phyloP scores from a whole-genome alignment of 2,329 filamentous ascomycete genomes.

The Xylariaceae sp. region DNA sequence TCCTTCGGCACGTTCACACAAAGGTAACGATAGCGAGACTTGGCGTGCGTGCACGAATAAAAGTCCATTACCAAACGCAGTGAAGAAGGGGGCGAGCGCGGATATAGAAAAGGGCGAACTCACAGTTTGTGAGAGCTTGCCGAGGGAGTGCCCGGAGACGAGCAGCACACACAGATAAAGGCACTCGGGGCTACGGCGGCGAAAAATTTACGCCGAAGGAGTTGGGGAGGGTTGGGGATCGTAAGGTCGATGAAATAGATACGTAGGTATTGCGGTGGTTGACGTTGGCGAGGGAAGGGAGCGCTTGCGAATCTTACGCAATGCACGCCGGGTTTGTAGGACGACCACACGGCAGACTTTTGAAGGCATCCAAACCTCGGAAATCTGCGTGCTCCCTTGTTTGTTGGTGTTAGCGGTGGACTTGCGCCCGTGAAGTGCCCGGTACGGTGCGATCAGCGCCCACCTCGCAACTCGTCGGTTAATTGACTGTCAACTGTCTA shows the following conservation, averaged over 20 bases:
- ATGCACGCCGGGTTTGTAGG: background rate
- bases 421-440: background rate
- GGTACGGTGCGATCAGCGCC: background rate
- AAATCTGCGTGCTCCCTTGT: conserved; percentile 3
- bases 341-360: background rate
- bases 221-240: background rate
- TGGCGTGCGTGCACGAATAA: background rate
- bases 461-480: background rate
- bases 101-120: background rate
- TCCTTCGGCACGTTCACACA: background rate
- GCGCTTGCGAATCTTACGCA: background rate
- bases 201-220: background rate
- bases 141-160: background rate
- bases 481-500: background rate
- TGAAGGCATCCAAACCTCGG: conserved; percentile 3
- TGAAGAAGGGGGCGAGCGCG: background rate
- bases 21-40: too few relatives aligned
- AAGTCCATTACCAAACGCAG: too few relatives aligned
- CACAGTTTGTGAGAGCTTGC: background rate
- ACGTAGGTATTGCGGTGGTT: background rate
- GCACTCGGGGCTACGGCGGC: background rate
- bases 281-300: background rate
- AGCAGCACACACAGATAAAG: background rate
- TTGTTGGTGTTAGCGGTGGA: conserved; percentile 13
- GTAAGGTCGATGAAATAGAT: background rate